A percentile compares a stretch with the other conserved stretches of the same genome.
Evolutionary conservation across 257 asterid species (phyloP).

Genomic region (Cinchona pubescens): DNA sequence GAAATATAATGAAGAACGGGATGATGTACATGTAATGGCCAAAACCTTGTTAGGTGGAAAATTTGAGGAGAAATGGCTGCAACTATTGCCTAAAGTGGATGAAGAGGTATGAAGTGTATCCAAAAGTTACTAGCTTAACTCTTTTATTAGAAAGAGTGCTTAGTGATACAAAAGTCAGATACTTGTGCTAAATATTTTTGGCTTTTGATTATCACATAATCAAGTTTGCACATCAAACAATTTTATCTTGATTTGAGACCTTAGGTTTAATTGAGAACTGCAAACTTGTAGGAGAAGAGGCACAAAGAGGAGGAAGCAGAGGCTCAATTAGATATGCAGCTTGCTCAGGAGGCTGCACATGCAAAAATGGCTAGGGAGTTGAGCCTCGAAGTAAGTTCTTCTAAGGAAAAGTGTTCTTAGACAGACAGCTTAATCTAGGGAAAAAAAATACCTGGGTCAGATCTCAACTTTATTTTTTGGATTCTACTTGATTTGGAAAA

Average conservation of each 20-base stretch:
- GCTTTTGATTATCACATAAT: background rate
- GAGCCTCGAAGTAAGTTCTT: conserved; percentile 43
- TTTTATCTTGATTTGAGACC: background rate
- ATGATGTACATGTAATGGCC: conserved; percentile 90
- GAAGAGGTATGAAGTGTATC: conserved; percentile 61
- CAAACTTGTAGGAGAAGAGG: conserved; percentile 52
- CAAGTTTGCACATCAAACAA: background rate
- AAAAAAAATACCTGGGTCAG: background rate
- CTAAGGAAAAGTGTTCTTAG: background rate
- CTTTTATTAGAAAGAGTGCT: background rate
- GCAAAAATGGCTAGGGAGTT: conserved; percentile 71
- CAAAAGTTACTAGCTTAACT: background rate
- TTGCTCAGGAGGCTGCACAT: conserved; percentile 73
- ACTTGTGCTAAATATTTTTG: background rate
- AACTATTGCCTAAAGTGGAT: conserved; percentile 85
- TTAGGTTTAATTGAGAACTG: conserved; percentile 19
- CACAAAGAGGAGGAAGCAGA: conserved; percentile 80
- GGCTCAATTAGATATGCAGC: conserved; percentile 51
- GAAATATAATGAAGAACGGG: conserved; percentile 76
- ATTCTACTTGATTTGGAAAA: background rate
- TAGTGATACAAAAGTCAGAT: background rate
- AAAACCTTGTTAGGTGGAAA: conserved; percentile 66
- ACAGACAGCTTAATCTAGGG: background rate
- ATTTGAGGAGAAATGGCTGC: conserved; percentile 88
- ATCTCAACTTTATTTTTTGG: background rate